These are phyloP conservation scores for Dryas integrifolia DNA, from an alignment of 331 rosid species.

Conservation along the genomic window DNA sequence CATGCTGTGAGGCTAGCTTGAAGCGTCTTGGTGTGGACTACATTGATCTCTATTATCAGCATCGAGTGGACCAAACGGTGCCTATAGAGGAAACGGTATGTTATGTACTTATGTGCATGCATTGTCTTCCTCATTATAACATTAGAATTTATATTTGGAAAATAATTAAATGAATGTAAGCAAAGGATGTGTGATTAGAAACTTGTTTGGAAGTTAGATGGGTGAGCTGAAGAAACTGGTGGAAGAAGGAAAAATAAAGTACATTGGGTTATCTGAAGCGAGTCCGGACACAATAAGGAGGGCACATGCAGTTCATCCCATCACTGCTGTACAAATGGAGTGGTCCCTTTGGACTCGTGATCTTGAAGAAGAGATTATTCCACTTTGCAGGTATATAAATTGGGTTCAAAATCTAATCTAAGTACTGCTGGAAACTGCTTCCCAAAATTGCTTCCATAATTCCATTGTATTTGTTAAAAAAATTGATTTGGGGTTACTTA, in stretches of 20 bases:
- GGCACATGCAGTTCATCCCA: conserved; percentile 77
- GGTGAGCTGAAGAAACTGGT: conserved; percentile 64
- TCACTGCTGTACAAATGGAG: conserved; percentile 69
- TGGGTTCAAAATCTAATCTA: too few species aligned
- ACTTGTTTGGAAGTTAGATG: conserved; percentile 30
- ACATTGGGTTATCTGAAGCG: conserved; percentile 69
- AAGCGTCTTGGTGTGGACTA: conserved; percentile 64
- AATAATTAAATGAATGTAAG: too few species aligned
- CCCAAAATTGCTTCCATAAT: too few species aligned
- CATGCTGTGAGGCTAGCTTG: conserved; percentile 68
- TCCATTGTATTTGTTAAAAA: too few species aligned
- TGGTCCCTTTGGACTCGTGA: conserved; percentile 83
- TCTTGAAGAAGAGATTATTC: conserved; percentile 56
- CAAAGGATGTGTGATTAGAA: background rate
- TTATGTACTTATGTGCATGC: background rate
- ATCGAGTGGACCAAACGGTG: conserved; percentile 58
- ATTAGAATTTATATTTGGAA: too few species aligned
- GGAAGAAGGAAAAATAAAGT: conserved; percentile 62
- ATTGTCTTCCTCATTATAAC: background rate
- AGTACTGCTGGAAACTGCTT: too few species aligned
- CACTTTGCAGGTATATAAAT: conserved; percentile 51
- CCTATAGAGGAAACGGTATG: conserved; percentile 81
- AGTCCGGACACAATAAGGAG: conserved; percentile 59
- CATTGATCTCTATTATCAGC: conserved; percentile 80
- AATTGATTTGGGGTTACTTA: too few species aligned